These are phyloP conservation scores for Vaccinium myrtillus DNA, from an alignment of 148 eudicot species.

Conservation along the genomic window DNA sequence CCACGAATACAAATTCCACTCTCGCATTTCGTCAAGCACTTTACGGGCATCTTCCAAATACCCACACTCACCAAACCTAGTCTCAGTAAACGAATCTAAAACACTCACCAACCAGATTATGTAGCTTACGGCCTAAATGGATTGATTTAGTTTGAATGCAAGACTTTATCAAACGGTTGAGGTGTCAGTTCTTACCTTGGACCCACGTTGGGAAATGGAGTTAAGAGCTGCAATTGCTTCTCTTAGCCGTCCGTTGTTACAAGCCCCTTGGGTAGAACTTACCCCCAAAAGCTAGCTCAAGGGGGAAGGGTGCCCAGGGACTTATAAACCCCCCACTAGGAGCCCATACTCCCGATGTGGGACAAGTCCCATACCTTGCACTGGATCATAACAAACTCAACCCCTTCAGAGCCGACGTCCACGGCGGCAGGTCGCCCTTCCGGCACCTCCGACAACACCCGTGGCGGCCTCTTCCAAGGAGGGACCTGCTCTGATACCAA, in stretches of 20 bases:
- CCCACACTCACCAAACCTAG: conserved; percentile 76
- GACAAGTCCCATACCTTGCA: no score
- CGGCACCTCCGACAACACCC: no score
- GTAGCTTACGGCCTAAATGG: conserved; percentile 55
- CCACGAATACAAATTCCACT: conserved; percentile 64
- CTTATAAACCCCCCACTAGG: no score
- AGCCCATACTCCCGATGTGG: no score
- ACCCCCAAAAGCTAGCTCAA: no score
- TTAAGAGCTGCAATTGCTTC: conserved; percentile 62
- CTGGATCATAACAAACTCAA: no score
- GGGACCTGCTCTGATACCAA: no score
- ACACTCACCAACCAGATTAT: conserved; percentile 34
- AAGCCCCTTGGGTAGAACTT: no score
- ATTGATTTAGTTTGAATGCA: conserved; percentile 45
- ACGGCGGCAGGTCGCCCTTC: no score
- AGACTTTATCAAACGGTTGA: conserved; percentile 46
- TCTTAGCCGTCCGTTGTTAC: conserved; percentile 27
- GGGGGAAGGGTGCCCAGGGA: no score
- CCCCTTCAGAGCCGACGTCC: no score
- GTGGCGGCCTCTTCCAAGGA: no score
- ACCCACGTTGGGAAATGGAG: conserved; percentile 43
- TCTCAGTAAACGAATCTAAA: conserved; percentile 43
- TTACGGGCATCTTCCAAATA: conserved; percentile 52
- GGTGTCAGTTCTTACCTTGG: conserved; percentile 41
- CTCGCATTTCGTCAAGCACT: conserved; percentile 67